Conservation (phyloP, 257 asterid genomes). For the Solanum appendiculatum region DNA sequence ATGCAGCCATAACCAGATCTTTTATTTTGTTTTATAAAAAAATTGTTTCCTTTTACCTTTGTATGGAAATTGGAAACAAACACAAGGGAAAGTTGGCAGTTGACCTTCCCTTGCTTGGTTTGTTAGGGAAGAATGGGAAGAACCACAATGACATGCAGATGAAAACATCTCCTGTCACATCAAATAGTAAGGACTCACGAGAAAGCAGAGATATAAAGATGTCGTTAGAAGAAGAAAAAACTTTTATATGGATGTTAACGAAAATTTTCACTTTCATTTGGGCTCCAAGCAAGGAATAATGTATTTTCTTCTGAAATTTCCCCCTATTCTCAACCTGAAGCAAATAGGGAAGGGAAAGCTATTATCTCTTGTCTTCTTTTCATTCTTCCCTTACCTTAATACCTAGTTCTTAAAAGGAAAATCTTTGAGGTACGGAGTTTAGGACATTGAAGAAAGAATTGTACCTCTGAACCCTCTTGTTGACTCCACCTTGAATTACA, state of each 20-base stretch:
- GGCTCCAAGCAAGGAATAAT: neutral
- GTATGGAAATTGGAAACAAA: neutral
- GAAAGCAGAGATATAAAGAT: neutral
- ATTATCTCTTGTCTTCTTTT: neutral
- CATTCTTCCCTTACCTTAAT: neutral
- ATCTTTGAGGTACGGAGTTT: neutral
- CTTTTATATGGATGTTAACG: neutral
- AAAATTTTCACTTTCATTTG: neutral
- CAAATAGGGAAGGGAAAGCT: neutral
- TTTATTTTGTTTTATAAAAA: neutral
- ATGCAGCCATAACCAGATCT: neutral
- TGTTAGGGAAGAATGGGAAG: neutral
- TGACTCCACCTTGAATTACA: slow-evolving; percentile 94
- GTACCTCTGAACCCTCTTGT: slow-evolving; percentile 91
- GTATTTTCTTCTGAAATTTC: neutral
- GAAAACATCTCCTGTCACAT: neutral
- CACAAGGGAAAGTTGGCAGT: neutral
- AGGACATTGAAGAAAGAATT: neutral
- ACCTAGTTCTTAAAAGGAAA: neutral
- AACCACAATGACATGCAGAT: neutral
- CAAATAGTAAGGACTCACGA: neutral
- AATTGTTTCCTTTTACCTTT: neutral
- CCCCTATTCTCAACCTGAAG: neutral
- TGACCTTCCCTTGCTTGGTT: neutral
- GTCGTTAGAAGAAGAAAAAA: neutral